Percentiles rank a stretch among this genome's conserved stretches.
These are phyloP conservation scores for Colletotrichum musae DNA, from an alignment of 2,329 filamentous ascomycete species.

Conservation along the genomic window DNA sequence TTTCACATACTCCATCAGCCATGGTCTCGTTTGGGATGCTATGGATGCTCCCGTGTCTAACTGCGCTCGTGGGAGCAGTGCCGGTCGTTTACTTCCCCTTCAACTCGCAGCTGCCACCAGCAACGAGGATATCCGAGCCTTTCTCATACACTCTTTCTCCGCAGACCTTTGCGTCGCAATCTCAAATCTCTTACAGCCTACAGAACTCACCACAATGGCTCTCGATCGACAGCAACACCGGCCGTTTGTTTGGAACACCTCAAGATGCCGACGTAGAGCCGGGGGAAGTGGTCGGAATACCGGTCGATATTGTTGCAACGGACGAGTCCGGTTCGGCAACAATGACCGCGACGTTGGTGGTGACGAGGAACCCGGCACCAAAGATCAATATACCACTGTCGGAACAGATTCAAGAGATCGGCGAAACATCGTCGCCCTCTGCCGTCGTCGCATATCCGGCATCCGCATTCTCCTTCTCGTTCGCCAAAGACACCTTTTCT, in stretches of 20 bases:
- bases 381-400: constrained; percentile 68
- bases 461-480: constrained; percentile 66
- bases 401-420: constrained; percentile 70
- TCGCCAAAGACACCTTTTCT: constrained; percentile 75
- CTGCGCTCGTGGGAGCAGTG: constrained; percentile 50
- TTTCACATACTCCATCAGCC: constrained; percentile 39
- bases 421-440: constrained; percentile 71
- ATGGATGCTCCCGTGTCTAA: constrained; percentile 48
- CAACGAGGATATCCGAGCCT: constrained; percentile 76
- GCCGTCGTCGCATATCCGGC: constrained; percentile 71
- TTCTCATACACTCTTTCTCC: constrained; percentile 81
- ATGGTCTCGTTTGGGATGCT: constrained; percentile 50
- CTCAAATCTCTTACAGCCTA: constrained; percentile 76
- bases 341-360: constrained; percentile 79
- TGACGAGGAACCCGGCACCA: constrained; percentile 72
- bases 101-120: constrained; percentile 87
- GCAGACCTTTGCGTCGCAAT: constrained; percentile 78
- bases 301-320: constrained; percentile 78
- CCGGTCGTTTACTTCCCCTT: constrained; percentile 76
- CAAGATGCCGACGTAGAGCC: constrained; percentile 61
- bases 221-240: constrained; percentile 74
- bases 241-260: constrained; percentile 81
- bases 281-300: constrained; percentile 69
- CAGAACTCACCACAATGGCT: constrained; percentile 80
- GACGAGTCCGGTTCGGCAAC: constrained; percentile 75